Conservation (phyloP, 306 rosid species). For the Casuarina cunninghamiana region DNA sequence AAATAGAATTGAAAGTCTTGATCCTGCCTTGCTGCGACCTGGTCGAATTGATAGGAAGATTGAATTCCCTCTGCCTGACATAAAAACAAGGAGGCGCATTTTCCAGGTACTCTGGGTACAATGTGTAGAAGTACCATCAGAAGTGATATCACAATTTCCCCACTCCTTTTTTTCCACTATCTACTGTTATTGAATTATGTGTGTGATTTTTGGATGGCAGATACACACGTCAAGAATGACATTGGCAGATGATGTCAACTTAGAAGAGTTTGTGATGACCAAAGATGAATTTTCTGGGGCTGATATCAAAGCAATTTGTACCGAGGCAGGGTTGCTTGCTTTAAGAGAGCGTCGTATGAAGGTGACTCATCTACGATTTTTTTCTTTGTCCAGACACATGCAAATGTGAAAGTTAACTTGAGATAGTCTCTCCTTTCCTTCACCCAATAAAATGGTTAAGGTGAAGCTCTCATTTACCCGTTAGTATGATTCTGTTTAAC, state of each 20-base stretch:
- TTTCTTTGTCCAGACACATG: not conserved
- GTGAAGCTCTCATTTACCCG: not conserved
- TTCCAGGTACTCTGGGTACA: constrained; percentile 39
- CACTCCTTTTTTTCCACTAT: no score
- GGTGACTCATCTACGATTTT: constrained; percentile 25
- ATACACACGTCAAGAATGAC: constrained; percentile 64
- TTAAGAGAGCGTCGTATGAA: constrained; percentile 64
- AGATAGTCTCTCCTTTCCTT: not conserved
- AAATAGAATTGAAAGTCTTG: constrained; percentile 57
- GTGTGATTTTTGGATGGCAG: constrained; percentile 17
- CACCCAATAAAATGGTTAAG: not conserved
- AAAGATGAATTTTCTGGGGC: constrained; percentile 71
- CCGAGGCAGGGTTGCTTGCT: constrained; percentile 64
- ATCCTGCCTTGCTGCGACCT: constrained; percentile 70
- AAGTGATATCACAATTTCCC: no score
- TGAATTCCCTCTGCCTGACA: constrained; percentile 65
- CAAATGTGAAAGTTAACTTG: not conserved
- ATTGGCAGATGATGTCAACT: constrained; percentile 62
- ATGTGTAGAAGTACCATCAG: not conserved
- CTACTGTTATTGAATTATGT: not conserved
- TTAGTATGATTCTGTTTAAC: not conserved
- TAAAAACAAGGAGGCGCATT: constrained; percentile 63
- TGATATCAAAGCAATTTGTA: constrained; percentile 64
- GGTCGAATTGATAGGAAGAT: constrained; percentile 61
- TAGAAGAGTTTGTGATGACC: constrained; percentile 66